Conservation (phyloP, 805 yeast species). For the Candida cerambycidarum region DNA sequence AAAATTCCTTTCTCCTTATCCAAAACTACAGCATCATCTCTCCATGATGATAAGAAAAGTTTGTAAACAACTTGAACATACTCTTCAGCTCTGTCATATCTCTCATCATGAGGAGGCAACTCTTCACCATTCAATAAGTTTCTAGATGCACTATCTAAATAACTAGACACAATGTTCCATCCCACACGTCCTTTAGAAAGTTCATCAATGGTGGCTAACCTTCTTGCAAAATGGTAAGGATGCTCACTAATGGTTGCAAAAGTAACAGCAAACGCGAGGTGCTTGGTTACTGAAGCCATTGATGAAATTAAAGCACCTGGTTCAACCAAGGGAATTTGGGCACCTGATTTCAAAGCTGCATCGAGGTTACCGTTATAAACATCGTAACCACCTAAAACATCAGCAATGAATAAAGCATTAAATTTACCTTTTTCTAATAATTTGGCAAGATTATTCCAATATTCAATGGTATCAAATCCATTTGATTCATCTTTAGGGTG, state of each 20-base stretch:
- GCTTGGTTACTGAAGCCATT: conserved; percentile 46
- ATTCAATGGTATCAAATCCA: conserved; percentile 21
- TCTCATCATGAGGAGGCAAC: conserved; percentile 39
- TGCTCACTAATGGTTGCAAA: conserved; percentile 43
- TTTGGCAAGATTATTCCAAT: conserved; percentile 41
- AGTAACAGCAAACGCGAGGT: conserved; percentile 42
- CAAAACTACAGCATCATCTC: conserved; percentile 41
- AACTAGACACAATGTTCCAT: conserved; percentile 48
- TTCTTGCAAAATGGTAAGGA: conserved; percentile 43
- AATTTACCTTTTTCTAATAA: conserved; percentile 39
- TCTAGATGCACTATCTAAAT: conserved; percentile 42
- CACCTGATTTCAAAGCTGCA: conserved; percentile 34
- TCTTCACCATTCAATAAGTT: conserved; percentile 36
- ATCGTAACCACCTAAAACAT: conserved; percentile 41
- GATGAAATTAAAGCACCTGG: conserved; percentile 38
- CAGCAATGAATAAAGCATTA: conserved; percentile 42
- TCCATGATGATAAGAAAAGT: conserved; percentile 43
- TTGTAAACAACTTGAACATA: conserved; percentile 41
- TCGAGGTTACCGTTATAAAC: conserved; percentile 41
- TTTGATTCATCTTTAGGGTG: conserved; percentile 37
- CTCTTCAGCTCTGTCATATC: conserved; percentile 43
- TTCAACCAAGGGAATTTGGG: conserved; percentile 40
- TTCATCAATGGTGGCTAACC: conserved; percentile 46
- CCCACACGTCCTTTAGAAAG: conserved; percentile 46
- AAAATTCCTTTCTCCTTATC: conserved; percentile 30